Evolutionary conservation across 1,284 basidiomycete species (phyloP).

Genomic region (Moniliophthora roreri): DNA sequence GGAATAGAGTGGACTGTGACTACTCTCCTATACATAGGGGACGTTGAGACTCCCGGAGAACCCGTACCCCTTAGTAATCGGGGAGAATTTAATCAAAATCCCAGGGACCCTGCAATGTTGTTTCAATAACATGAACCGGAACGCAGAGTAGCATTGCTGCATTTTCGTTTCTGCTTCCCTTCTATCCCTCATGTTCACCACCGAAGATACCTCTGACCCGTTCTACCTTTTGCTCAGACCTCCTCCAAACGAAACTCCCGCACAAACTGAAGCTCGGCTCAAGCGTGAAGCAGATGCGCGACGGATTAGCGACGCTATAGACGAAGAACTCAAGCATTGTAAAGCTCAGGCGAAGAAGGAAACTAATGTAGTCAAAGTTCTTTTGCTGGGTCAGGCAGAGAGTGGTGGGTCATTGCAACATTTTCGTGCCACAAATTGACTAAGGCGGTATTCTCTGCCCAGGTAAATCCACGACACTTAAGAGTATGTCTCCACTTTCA

Average conservation of each 20-base stretch:
- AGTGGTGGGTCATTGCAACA: conserved; percentile 44
- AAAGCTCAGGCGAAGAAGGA: conserved; percentile 42
- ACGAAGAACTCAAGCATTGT: conserved; percentile 52
- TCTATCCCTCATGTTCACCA: conserved; percentile 3
- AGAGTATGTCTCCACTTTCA: conserved; percentile 38
- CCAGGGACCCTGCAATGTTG: too few species aligned
- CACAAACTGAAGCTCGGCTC: conserved; percentile 41
- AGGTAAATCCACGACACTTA: conserved; percentile 61
- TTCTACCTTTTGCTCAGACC: conserved; percentile 47
- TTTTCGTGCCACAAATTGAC: background rate
- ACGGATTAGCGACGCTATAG: conserved; percentile 53
- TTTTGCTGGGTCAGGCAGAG: conserved; percentile 63
- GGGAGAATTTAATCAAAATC: too few species aligned
- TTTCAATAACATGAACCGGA: background rate
- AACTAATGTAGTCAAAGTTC: conserved; percentile 47
- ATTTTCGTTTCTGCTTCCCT: background rate
- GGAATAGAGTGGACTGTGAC: too few species aligned
- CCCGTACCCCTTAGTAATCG: too few species aligned
- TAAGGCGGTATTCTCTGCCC: conserved; percentile 1
- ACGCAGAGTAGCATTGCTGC: conserved; percentile 1
- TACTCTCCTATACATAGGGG: too few species aligned
- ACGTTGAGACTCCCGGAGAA: too few species aligned
- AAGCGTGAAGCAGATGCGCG: conserved; percentile 51
- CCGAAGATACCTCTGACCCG: conserved; percentile 37
- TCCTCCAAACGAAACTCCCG: conserved; percentile 45